phyloP scores from a whole-genome alignment of 805 yeast genomes.

The Saccharomycopsis javanensis region DNA sequence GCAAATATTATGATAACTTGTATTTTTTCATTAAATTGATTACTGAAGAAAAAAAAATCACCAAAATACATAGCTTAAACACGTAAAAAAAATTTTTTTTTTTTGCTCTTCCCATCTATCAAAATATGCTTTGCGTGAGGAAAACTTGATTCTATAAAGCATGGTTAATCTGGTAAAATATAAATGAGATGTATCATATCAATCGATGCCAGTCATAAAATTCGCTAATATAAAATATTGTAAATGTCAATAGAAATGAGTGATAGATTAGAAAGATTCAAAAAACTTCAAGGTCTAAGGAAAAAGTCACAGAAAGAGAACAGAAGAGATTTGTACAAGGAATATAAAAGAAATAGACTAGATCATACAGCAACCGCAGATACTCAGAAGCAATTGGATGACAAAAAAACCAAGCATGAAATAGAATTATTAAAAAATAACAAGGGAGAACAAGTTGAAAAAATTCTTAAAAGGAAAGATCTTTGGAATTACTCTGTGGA shows the following conservation, averaged over 20 bases:
- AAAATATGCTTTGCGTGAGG: too few relatives aligned
- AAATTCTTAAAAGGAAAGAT: slow-evolving; percentile 29
- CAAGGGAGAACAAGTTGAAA: background rate
- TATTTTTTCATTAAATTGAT: too few relatives aligned
- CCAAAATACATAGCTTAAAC: too few relatives aligned
- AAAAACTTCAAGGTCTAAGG: background rate
- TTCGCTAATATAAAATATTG: background rate
- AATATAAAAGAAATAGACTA: slow-evolving; percentile 7
- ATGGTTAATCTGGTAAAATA: too few relatives aligned
- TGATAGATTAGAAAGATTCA: background rate
- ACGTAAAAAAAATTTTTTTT: background rate
- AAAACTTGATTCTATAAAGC: too few relatives aligned
- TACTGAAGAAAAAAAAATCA: background rate
- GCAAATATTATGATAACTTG: too few relatives aligned
- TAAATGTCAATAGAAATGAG: background rate
- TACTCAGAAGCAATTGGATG: background rate
- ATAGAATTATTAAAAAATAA: slow-evolving; percentile 6
- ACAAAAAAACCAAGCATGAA: background rate
- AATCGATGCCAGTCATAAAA: too few relatives aligned
- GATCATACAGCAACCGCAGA: background rate
- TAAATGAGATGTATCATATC: too few relatives aligned
- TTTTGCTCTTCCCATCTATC: background rate
- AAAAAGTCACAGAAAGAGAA: slow-evolving; percentile 5
- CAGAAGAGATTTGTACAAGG: slow-evolving; percentile 11
- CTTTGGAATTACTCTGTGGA: slow-evolving; percentile 52